phyloP scores from a whole-genome alignment of 371 early-diverging fungal genomes.

The Parasitella parasitica region DNA sequence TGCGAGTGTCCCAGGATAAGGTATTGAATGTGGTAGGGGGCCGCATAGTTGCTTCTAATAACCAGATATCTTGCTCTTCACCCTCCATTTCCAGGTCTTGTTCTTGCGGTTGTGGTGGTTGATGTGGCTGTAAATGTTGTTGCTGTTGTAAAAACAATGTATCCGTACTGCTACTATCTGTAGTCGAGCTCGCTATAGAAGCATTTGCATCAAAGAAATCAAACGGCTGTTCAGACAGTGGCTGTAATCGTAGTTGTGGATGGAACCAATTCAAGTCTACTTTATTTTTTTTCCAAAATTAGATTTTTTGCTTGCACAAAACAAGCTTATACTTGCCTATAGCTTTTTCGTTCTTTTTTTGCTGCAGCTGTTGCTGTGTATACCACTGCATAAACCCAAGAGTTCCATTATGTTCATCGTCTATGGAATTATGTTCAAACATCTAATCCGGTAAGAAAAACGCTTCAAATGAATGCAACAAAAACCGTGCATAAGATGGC shows the following conservation, averaged over 20 bases:
- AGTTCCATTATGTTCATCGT: background rate
- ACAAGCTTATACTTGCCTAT: background rate
- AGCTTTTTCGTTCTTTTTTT: background rate
- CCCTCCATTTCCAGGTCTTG: background rate
- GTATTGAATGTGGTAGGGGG: background rate
- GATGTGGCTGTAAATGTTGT: background rate
- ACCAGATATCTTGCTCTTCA: constrained; percentile 18
- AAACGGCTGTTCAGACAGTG: constrained; percentile 8
- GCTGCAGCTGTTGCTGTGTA: background rate
- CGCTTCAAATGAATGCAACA: no score
- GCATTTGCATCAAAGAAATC: background rate
- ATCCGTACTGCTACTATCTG: background rate
- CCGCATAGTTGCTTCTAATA: background rate
- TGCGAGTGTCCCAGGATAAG: constrained; percentile 20
- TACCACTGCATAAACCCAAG: background rate
- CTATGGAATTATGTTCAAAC: background rate
- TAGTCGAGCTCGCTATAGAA: background rate
- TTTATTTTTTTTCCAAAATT: background rate
- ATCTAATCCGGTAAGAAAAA: background rate
- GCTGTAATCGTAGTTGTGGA: background rate
- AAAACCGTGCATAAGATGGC: background rate
- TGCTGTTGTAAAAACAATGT: background rate
- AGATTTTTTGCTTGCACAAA: background rate
- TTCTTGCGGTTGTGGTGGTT: background rate
- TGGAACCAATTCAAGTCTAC: constrained; percentile 6